A percentile compares a stretch with the other conserved stretches of the same genome.
Evolutionary conservation across 2,329 filamentous ascomycete genomes (phyloP).

Genomic region (Zopfia rhizophila): DNA sequence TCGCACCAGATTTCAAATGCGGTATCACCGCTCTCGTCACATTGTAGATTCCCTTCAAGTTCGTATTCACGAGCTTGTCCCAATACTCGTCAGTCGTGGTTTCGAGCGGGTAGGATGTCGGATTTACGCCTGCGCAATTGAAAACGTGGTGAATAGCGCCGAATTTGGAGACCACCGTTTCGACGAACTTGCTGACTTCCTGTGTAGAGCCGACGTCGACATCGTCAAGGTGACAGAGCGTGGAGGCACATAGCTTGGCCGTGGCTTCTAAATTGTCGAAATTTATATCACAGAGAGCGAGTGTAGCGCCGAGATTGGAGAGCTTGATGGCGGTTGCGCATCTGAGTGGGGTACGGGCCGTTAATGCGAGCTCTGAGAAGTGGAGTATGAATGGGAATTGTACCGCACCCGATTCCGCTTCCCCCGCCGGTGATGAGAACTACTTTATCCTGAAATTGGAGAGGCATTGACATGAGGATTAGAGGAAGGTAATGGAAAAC

Average conservation of each 20-base stretch:
- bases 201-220: conserved; percentile 60
- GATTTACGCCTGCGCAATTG: conserved; percentile 62
- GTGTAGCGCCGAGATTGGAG: conserved; percentile 55
- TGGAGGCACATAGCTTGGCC: conserved; percentile 56
- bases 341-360: conserved; percentile 30
- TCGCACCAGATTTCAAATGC: conserved; percentile 35
- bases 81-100: conserved; percentile 59
- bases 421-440: conserved; percentile 44
- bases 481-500: not conserved
- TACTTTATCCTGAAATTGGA: conserved; percentile 42
- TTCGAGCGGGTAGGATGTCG: conserved; percentile 53
- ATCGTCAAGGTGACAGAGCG: conserved; percentile 40
- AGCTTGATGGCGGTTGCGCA: conserved; percentile 60
- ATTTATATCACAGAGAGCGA: conserved; percentile 51
- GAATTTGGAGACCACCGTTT: conserved; percentile 46
- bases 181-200: conserved; percentile 57
- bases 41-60: conserved; percentile 59
- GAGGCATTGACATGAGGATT: conserved; percentile 30
- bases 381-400: conserved; percentile 1
- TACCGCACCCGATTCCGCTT: conserved; percentile 58
- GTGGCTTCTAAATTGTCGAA: conserved; percentile 51
- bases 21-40: conserved; percentile 56
- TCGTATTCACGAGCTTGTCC: conserved; percentile 58
- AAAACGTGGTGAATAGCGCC: conserved; percentile 54
- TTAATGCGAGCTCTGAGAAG: conserved; percentile 7